Evolutionary conservation across 768 basidiomycete species (phyloP).

Genomic region (Russula lepida): DNA sequence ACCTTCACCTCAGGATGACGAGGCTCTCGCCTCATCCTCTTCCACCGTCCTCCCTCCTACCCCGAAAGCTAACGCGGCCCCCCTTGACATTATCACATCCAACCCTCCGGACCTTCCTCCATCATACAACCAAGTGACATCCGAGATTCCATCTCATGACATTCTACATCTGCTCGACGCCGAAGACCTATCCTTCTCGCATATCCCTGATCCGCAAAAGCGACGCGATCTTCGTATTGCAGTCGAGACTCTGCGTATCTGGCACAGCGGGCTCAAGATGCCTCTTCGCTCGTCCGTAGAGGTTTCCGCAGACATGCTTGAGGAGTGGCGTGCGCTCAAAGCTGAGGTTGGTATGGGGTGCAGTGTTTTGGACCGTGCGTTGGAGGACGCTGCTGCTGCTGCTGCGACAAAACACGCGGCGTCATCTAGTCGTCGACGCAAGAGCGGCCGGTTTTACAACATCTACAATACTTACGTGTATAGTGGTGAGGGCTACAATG

Average conservation of each 20-base stretch:
- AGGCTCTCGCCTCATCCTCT: slow-evolving; percentile 62
- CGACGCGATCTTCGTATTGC: slow-evolving; percentile 40
- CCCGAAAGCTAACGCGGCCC: slow-evolving; percentile 39
- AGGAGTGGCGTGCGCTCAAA: slow-evolving; percentile 76
- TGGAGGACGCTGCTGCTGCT: slow-evolving; percentile 30
- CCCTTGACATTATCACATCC: slow-evolving; percentile 6
- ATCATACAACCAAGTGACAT: slow-evolving; percentile 56
- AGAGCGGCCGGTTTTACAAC: slow-evolving; percentile 62
- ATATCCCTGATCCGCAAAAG: slow-evolving; percentile 15
- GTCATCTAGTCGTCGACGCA: slow-evolving; percentile 23
- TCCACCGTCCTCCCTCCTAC: slow-evolving; percentile 67
- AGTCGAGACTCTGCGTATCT: slow-evolving; percentile 54
- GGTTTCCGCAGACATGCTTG: slow-evolving; percentile 56
- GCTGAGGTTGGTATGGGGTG: slow-evolving; percentile 74
- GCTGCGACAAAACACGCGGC: neutral
- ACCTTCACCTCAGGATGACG: slow-evolving; percentile 40
- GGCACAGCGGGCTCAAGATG: slow-evolving; percentile 52
- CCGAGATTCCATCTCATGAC: slow-evolving; percentile 24
- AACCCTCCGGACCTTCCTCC: slow-evolving; percentile 55
- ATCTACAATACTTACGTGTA: slow-evolving; percentile 73
- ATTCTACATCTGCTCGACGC: slow-evolving; percentile 17
- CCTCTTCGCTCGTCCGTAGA: slow-evolving; percentile 38
- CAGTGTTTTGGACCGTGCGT: slow-evolving; percentile 62
- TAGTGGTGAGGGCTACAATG: slow-evolving; percentile 29
- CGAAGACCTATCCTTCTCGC: slow-evolving; percentile 17